These are phyloP conservation scores for Heterobasidion irregulare DNA, from an alignment of 1,284 basidiomycete species.

Conservation along the genomic window DNA sequence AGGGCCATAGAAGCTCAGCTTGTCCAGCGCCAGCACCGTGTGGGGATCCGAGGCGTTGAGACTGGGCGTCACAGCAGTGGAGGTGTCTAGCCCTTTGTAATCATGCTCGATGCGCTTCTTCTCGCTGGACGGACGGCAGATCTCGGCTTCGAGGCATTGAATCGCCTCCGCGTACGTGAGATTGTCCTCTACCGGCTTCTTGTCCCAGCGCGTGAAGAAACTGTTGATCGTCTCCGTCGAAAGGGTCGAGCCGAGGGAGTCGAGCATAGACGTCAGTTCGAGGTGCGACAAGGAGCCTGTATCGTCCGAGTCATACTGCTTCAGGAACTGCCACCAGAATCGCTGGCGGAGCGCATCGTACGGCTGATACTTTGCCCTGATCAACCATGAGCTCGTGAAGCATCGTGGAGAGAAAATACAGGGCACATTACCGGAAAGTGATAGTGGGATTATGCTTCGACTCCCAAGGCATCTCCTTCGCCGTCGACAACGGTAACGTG, in stretches of 20 bases:
- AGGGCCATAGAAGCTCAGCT: constrained; percentile 60
- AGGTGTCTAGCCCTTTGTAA: constrained; percentile 25
- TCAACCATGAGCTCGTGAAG: neutral
- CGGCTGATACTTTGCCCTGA: constrained; percentile 88
- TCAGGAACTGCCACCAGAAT: constrained; percentile 89
- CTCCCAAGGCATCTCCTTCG: constrained; percentile 56
- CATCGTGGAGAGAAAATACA: constrained; percentile 8
- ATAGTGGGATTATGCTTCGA: constrained; percentile 54
- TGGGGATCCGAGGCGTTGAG: constrained; percentile 24
- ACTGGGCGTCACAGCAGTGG: constrained; percentile 39
- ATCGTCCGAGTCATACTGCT: constrained; percentile 89
- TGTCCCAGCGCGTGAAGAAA: constrained; percentile 72
- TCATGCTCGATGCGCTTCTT: constrained; percentile 44
- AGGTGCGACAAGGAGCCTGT: constrained; percentile 72
- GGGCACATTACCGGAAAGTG: constrained; percentile 45
- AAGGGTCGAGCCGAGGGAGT: constrained; percentile 92
- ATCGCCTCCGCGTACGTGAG: constrained; percentile 77
- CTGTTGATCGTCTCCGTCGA: constrained; percentile 70
- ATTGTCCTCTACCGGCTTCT: constrained; percentile 62
- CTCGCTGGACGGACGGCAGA: constrained; percentile 64
- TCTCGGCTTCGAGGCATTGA: constrained; percentile 72
- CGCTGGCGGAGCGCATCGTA: constrained; percentile 86
- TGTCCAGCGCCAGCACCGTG: constrained; percentile 35
- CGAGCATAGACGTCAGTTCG: constrained; percentile 94
- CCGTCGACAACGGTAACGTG: constrained; percentile 42